Base-by-base conservation (phyloP, 164 flowering plant species). In the Vitis amurensis region DNA sequence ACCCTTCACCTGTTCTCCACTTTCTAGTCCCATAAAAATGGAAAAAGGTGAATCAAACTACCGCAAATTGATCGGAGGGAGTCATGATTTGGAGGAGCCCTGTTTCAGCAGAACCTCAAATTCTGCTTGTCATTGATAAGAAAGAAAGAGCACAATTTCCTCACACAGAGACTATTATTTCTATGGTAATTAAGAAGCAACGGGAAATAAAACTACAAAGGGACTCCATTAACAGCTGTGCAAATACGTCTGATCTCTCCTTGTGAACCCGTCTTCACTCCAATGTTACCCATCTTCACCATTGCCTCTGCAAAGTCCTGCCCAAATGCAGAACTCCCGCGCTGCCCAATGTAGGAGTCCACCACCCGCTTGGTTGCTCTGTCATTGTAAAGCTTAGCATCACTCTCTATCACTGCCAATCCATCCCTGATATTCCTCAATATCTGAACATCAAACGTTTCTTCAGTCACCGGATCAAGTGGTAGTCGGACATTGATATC, bases 171-270 rank as follows among this genome's bases (percentile, higher is more conserved):
- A 23, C 44, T 37, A 37, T 37, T 37, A 37, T 37, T 37, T 37
- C 0, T 37, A 23, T 37, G 7, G 6, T 37, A 6, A 37, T 37
- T 37, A 37, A 31, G 44, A 31, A 3, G 44, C 44, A 37, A 37
- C 44, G 44, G 4, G 44, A 37, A 37, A 37, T 6, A 37, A 37
- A 6, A 23, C 27, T 23, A 23, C 2, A 6, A 6, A 37, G 56
- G 7, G n/a, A 53, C 56, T 55, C 57, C 61, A 27, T 68, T 76
- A 31, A 72, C 49, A 19, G 66, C 14, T 13, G 19, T 58, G 63
- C 79, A 76, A 50, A 72, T 66, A 2, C 64, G 67, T 50, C 76
- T 55, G 50, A 77, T 65, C 49, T 77, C 76, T 19, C 79, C 79
- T 55, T 76, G 16, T 14, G 64, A 55, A 9, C 73, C 76, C 0